Evolutionary conservation across 495 filamentous ascomycete genomes (phyloP).

Genomic region (Extremus antarcticus): DNA sequence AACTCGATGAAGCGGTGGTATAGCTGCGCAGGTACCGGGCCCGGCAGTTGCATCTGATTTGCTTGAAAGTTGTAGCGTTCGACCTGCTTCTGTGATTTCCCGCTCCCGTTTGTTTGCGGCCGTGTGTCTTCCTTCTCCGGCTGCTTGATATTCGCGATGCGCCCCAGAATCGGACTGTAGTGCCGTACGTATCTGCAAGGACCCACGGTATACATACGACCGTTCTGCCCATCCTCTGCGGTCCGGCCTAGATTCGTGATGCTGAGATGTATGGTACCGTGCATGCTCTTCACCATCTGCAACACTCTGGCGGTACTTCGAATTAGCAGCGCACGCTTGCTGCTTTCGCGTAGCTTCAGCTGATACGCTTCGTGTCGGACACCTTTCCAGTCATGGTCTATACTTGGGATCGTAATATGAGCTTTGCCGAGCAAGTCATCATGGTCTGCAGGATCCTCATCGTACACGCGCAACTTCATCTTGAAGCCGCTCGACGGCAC

Average conservation of each 20-base stretch:
- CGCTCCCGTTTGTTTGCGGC: neutral
- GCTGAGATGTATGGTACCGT: constrained; percentile 54
- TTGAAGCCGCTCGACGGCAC: constrained; percentile 66
- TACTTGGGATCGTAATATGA: constrained; percentile 46
- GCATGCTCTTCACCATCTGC: constrained; percentile 42
- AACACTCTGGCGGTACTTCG: constrained; percentile 51
- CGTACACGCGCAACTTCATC: constrained; percentile 71
- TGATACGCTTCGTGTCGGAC: constrained; percentile 54
- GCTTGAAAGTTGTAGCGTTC: constrained; percentile 65
- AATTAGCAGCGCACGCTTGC: constrained; percentile 71
- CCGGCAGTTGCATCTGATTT: constrained; percentile 77
- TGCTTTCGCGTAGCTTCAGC: constrained; percentile 72
- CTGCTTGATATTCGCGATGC: constrained; percentile 67
- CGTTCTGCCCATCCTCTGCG: constrained; percentile 52
- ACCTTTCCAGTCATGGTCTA: constrained; percentile 57
- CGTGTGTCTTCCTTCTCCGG: constrained; percentile 26
- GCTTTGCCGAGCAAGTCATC: constrained; percentile 82
- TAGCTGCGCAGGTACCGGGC: constrained; percentile 65
- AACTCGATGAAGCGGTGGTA: constrained; percentile 93
- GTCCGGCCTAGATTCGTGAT: constrained; percentile 66
- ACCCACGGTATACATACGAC: constrained; percentile 66
- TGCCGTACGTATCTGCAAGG: constrained; percentile 72
- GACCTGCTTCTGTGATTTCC: constrained; percentile 9
- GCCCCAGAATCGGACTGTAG: constrained; percentile 78
- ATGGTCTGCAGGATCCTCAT: constrained; percentile 79